Evolutionary conservation across 768 basidiomycete genomes (phyloP), one percentile per base, ranked within the genome.

Genomic region (Lactifluus volemus): DNA sequence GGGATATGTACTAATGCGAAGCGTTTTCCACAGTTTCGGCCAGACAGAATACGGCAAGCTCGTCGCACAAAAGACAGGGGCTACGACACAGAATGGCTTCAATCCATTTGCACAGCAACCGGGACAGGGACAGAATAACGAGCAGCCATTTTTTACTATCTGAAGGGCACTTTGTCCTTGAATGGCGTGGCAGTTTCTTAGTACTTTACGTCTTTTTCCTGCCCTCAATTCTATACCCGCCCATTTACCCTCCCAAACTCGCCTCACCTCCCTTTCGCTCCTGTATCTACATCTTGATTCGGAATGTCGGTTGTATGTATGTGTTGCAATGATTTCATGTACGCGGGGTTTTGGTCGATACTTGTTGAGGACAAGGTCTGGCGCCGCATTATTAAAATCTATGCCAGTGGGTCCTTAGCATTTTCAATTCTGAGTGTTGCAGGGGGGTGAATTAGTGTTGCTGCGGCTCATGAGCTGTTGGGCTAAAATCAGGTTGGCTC

Each of bases 31-130:
- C 65, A 82, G 82, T 65, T 89, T 84, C 61, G 73, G 74, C 7
- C 67, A 70, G 17, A 49, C 63, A 41, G 68, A 73, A 50, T 69
- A 69, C 2, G 68, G 68, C 32, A 62, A 65, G 29, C 54, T 73
- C 52, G 69, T 67, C 49, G 60, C 55, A 8, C 70, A 72, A 61
- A 59, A 67, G 59, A 71, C 74, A 67, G 77, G 77, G 51, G 70
- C 63, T 67, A 69, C 47, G 50, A 70, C 63, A 52, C 69, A 65
- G 64, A 67, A 53, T 29, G 70, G 69, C 12, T 79, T 81, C 70
- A 90, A 87, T 69, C 88, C 89, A 1, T 90, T 90, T 70, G 79
- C 84, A 58, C 83, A 84, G 68, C 78, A 81, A 59, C 79, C 76
- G 53, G 73, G 82, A 59, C 78, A 79, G 67, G 72, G 75, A 60